These are phyloP conservation scores for Citrullus amarus DNA, from an alignment of 306 rosid genomes.

Conservation along the genomic window DNA sequence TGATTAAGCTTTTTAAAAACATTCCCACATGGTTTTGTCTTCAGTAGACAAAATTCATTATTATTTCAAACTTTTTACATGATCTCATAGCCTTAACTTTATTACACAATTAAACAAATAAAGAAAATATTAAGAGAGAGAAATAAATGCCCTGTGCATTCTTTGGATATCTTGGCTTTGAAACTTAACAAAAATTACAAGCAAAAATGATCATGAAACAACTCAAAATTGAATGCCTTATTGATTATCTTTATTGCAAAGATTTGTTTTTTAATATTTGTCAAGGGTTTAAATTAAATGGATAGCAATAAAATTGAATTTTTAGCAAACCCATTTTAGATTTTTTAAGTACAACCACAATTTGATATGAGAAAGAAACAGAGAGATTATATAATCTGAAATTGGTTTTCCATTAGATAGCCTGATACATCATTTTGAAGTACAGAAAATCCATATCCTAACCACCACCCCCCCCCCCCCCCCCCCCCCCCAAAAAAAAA, in stretches of 20 bases:
- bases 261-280: neutral
- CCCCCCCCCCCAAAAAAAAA: constrained; percentile 1
- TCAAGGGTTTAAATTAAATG: neutral
- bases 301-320: neutral
- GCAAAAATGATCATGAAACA: neutral
- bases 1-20: neutral
- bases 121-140: neutral
- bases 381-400: constrained; percentile 24
- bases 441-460: constrained; percentile 42
- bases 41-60: neutral
- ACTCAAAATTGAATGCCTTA: neutral
- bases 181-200: neutral
- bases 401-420: constrained; percentile 48
- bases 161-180: neutral
- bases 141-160: neutral
- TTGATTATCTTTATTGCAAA: neutral
- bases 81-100: neutral
- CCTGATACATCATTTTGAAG: constrained; percentile 37
- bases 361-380: neutral
- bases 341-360: neutral
- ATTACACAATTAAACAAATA: neutral
- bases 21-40: constrained; percentile 3
- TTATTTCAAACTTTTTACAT: neutral
- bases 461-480: constrained; percentile 24
- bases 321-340: neutral